These are phyloP conservation scores for Solanum phureja DNA, from an alignment of 257 asterid species.

Conservation along the genomic window DNA sequence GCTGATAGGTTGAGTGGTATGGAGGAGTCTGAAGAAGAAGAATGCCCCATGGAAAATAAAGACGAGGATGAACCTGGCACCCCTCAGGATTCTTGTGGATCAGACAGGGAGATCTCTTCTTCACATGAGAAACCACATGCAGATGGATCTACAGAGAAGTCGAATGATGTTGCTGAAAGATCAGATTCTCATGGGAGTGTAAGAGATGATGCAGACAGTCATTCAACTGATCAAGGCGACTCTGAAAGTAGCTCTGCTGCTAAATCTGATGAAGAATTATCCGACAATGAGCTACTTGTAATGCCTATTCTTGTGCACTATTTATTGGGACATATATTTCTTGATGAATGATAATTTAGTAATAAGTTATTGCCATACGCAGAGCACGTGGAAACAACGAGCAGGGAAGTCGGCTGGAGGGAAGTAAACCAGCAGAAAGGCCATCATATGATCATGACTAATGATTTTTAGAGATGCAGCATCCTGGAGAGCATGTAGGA, in stretches of 20 bases:
- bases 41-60: slow-evolving; percentile 40
- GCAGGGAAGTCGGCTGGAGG: slow-evolving; percentile 37
- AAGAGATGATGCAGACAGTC: slow-evolving; percentile 13
- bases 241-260: slow-evolving; percentile 18
- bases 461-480: slow-evolving; percentile 5
- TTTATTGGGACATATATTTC: neutral
- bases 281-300: slow-evolving; percentile 94
- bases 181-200: slow-evolving; percentile 12
- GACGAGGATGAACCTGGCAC: slow-evolving; percentile 29
- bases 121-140: slow-evolving; percentile 33
- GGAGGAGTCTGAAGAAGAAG: slow-evolving; percentile 39
- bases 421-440: slow-evolving; percentile 5
- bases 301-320: neutral
- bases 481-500: neutral
- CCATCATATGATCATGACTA: neutral
- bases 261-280: slow-evolving; percentile 41
- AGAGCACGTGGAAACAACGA: slow-evolving; percentile 77
- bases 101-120: slow-evolving; percentile 44
- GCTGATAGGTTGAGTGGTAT: slow-evolving; percentile 29
- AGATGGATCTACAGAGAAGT: slow-evolving; percentile 32
- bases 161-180: slow-evolving; percentile 23
- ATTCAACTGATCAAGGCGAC: slow-evolving; percentile 10
- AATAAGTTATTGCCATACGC: slow-evolving; percentile 9
- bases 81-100: slow-evolving; percentile 19
- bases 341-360: neutral